Conservation (phyloP, 2,329 filamentous ascomycete genomes). For the Pyrenophora teres region DNA sequence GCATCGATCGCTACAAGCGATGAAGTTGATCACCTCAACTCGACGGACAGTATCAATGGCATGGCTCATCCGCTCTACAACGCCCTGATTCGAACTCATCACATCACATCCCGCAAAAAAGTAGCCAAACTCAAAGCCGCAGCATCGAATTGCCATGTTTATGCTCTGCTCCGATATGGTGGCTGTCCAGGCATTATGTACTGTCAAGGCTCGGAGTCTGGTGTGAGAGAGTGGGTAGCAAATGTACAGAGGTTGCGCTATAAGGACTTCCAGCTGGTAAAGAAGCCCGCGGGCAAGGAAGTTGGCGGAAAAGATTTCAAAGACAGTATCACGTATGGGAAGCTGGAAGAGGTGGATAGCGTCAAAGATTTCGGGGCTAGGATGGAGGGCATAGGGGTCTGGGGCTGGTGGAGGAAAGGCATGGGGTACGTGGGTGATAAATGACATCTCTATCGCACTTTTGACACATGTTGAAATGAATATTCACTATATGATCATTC, state of each 20-base stretch:
- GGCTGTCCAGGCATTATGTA: conserved; percentile 79
- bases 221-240: conserved; percentile 67
- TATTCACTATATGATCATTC: neutral
- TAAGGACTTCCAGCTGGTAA: conserved; percentile 72
- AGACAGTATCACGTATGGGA: conserved; percentile 30
- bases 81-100: conserved; percentile 76
- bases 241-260: conserved; percentile 68
- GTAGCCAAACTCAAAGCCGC: conserved; percentile 67
- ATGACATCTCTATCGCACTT: neutral
- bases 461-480: no score
- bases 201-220: conserved; percentile 64
- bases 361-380: conserved; percentile 66
- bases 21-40: no score
- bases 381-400: conserved; percentile 65
- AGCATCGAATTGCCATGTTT: conserved; percentile 63
- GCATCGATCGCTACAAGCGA: no score
- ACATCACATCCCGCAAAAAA: conserved; percentile 82
- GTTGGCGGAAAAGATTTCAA: neutral
- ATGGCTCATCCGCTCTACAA: conserved; percentile 49
- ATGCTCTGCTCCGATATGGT: conserved; percentile 69
- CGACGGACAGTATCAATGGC: conserved; percentile 1
- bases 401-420: conserved; percentile 68
- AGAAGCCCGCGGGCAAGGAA: conserved; percentile 53
- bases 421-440: conserved; percentile 61
- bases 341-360: conserved; percentile 62